Evolutionary conservation across 1,139 yeast species (phyloP).

Genomic region (Geotrichum fermentans): DNA sequence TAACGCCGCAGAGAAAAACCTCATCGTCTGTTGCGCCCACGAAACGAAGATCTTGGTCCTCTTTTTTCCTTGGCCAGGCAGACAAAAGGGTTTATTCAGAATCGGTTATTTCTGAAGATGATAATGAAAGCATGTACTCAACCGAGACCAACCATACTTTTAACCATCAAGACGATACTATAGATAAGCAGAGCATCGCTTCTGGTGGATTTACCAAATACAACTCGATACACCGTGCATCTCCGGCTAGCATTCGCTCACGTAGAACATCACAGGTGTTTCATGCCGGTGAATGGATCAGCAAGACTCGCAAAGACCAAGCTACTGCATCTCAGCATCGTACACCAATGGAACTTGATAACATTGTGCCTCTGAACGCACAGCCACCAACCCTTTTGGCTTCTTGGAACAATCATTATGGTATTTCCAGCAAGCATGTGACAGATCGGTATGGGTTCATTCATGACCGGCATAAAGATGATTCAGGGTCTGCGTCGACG

Average conservation of each 20-base stretch:
- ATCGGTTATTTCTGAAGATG: conserved; percentile 11
- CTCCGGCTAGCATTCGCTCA: conserved; percentile 3
- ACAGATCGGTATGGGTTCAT: conserved; percentile 53
- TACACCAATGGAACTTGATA: conserved; percentile 47
- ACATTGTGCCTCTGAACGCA: conserved; percentile 37
- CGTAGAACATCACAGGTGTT: conserved; percentile 22
- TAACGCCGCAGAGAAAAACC: too few species aligned
- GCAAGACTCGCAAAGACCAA: conserved; percentile 27
- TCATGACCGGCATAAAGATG: conserved; percentile 28
- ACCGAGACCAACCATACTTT: conserved; percentile 3
- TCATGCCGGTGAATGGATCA: conserved; percentile 25
- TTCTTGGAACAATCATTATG: conserved; percentile 31
- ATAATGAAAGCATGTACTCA: conserved; percentile 11
- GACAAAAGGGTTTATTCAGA: conserved; percentile 1
- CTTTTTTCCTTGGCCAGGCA: not conserved
- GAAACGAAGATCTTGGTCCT: conserved; percentile 4
- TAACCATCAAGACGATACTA: conserved; percentile 2
- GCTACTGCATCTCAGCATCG: conserved; percentile 23
- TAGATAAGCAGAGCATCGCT: conserved; percentile 9
- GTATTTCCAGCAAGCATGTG: conserved; percentile 30
- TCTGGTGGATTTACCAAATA: not conserved
- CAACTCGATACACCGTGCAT: not conserved
- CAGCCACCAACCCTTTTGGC: conserved; percentile 39
- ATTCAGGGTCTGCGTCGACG: too few species aligned
- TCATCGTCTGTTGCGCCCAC: not conserved